Base-by-base conservation (phyloP, 176 grass and related monocot genomes). In the Chloris gayana region DNA sequence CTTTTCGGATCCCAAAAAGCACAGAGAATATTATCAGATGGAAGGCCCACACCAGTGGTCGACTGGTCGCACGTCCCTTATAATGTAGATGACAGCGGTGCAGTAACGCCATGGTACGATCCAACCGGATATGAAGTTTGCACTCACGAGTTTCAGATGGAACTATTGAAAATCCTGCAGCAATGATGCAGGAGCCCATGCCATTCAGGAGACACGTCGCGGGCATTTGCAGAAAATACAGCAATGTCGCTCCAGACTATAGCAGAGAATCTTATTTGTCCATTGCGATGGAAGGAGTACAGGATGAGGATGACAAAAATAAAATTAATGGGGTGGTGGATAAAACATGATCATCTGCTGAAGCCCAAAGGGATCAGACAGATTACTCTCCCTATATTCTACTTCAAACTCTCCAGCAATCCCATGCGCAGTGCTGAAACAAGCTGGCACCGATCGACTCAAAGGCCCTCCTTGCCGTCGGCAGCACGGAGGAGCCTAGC, bases 401-500 rank as follows among this genome's bases (percentile, higher is more conserved):
- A 58, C 73, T 37, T 9, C 64, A 44, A 58, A 33, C 15, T 59
- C 22, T 60, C 34, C 51, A 8, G 49, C 41, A 24, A 47, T 14
- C 21, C 19, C 45, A 21, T 33, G 49, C 21, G 33, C 72, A 67
- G 58, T 14, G 21, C n/a, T 13, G 44, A 34, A 50, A 13, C 6
- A 32, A 27, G n/a, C 33, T 8, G 49, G 33, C 17, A 9, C n/a
- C 10, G 56, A 12, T 35, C 32, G 27, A 51, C 13, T 78, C 14
- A 79, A 4, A 79, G 76, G 21, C 62, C 76, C 76, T 97, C 88
- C 29, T 89, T 97, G 60, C 93, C 90, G 17, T 97, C 88, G 3
- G 88, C 90, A n/a, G 93, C 93, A 18, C 88, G 88, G 57, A 97
- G 93, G 93, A 91, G 39, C 93, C 93, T 46, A 93, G 76, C 63